Percentiles rank a stretch among this genome's conserved stretches.
These are phyloP conservation scores for Globisporangium sylvaticum DNA, from an alignment of 352 stramenopile genomes.

Conservation along the genomic window DNA sequence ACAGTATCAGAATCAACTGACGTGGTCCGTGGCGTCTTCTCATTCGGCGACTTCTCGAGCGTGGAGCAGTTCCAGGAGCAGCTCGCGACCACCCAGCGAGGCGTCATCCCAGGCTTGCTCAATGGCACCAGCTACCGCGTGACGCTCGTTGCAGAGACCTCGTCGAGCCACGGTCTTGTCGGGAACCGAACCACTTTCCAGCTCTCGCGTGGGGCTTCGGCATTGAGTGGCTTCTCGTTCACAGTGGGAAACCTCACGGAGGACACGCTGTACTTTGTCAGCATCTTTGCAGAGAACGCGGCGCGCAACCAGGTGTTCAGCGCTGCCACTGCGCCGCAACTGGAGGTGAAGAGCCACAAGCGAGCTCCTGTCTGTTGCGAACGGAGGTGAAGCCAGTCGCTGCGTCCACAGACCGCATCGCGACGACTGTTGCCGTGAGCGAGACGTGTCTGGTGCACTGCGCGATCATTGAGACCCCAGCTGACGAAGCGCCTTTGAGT, in stretches of 20 bases:
- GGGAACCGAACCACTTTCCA: slow-evolving; percentile 30
- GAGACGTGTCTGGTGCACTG: slow-evolving; percentile 48
- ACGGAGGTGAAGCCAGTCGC: slow-evolving; percentile 20
- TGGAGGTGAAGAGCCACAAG: slow-evolving; percentile 38
- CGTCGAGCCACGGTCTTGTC: slow-evolving; percentile 47
- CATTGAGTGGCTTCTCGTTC: slow-evolving; percentile 31
- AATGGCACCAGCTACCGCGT: slow-evolving; percentile 49
- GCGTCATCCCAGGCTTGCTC: slow-evolving; percentile 34
- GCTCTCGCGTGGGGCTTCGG: slow-evolving; percentile 1
- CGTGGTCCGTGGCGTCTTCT: slow-evolving; percentile 23
- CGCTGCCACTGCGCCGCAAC: slow-evolving; percentile 9
- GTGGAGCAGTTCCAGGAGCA: slow-evolving; percentile 28
- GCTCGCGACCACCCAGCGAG: slow-evolving; percentile 22
- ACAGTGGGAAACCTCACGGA: slow-evolving; percentile 50
- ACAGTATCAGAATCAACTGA: slow-evolving; percentile 5
- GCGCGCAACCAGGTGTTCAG: slow-evolving; percentile 56
- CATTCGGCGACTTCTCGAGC: slow-evolving; percentile 32
- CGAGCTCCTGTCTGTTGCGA: slow-evolving; percentile 28
- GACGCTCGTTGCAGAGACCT: slow-evolving; percentile 42
- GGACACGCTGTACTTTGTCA: slow-evolving; percentile 37
- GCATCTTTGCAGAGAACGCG: slow-evolving; percentile 53
- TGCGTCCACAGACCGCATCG: slow-evolving; percentile 33
- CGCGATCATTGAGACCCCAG: slow-evolving; percentile 18
- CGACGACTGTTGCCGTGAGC: slow-evolving; percentile 19
- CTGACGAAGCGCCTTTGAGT: neutral